phyloP scores from a whole-genome alignment of 768 basidiomycete genomes.

The Suillus ampliporus region DNA sequence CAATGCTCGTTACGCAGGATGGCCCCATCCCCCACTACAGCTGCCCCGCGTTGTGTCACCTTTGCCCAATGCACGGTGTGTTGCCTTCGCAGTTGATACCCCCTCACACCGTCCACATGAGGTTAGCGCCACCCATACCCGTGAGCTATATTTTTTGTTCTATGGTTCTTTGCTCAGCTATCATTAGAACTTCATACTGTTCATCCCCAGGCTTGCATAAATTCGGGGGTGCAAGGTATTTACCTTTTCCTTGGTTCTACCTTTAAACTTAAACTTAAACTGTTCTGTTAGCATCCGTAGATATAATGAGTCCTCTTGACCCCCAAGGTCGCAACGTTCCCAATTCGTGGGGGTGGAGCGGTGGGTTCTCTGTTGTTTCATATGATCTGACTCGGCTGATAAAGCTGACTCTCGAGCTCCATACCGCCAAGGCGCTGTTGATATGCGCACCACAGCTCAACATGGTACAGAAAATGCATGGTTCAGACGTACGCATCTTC shows the following conservation, averaged over 20 bases:
- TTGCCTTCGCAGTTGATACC: neutral
- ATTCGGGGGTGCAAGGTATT: neutral
- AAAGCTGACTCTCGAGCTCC: neutral
- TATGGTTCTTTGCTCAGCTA: neutral
- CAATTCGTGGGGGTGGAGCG: neutral
- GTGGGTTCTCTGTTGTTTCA: neutral
- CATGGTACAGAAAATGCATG: neutral
- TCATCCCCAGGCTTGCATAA: neutral
- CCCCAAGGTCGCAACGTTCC: neutral
- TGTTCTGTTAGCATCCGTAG: neutral
- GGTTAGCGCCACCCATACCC: neutral
- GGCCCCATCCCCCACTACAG: neutral
- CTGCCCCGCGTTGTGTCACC: too few species aligned
- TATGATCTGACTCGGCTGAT: neutral
- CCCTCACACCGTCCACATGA: neutral
- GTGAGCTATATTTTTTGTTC: neutral
- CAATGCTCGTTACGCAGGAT: constrained; percentile 8
- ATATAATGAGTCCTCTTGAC: neutral
- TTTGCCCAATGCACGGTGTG: too few species aligned
- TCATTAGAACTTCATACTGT: neutral
- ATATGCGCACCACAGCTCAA: neutral
- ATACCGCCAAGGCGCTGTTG: neutral
- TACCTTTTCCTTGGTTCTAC: neutral
- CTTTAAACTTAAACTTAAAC: neutral
- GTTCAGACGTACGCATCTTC: neutral